Evolutionary conservation across 176 grass and related monocot species (phyloP), one percentile per base, ranked within the genome.

Genomic region (Triticum timopheevii): DNA sequence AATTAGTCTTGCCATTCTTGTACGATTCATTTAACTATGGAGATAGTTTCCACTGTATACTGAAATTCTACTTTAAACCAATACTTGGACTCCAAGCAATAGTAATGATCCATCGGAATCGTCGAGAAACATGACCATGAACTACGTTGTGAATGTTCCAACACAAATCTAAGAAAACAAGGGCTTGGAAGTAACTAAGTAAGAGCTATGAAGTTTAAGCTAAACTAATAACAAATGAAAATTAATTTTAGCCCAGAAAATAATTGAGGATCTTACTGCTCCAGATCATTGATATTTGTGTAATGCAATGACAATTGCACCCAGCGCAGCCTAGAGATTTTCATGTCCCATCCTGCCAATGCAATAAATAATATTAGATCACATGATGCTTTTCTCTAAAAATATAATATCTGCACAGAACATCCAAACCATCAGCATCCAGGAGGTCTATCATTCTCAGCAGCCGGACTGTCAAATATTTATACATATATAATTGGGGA

Each of bases 261-360:
- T 49, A 80, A 82, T 82, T 66, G 49, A 89, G 56, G 44, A 88
- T 86, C 93, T 95, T 95, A 98, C 96, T 92, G 88, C 88, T 98
- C 92, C 90, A 98, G 82, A 64, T 95, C 90, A 79, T 78, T 40
- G 36, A 84, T 89, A 86, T 89, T 95, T 35, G 86, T 88, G 88
- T 94, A 94, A 71, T 92, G 93, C 87, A 98, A 81, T 31, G 90
- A 85, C 81, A 98, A 92, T 76, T 98, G 93, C 86, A 98, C 87
- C 88, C 91, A 93, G 78, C 96, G 92, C 17, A 98, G 78, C 80
- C 96, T 89, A 86, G 90, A 90, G 50, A 95, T 25, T 92, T 93
- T 94, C 82, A 96, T 70, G 70, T 91, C 90, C 96, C 93, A 98
- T 88, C 93, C 96, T 98, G 93, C 11, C 80, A 98, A 81, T 61